A percentile compares a stretch with the other conserved stretches of the same genome.
Conservation (phyloP, 495 filamentous ascomycete species). For the Hypoxylon fuscum region DNA sequence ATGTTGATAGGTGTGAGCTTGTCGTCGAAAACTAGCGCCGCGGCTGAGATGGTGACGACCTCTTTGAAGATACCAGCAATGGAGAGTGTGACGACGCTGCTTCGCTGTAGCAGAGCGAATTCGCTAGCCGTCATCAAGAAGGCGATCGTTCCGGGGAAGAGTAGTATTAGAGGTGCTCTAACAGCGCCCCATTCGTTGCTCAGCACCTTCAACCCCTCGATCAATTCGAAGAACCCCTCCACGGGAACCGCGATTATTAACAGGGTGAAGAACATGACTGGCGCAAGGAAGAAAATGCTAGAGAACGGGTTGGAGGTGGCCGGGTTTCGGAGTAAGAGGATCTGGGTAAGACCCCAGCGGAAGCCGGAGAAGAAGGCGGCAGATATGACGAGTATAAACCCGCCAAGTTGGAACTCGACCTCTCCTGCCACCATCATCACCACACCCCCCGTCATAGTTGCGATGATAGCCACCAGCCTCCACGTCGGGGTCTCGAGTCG, state of each 20-base stretch:
- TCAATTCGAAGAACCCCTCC: constrained; percentile 77
- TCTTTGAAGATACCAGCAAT: constrained; percentile 99
- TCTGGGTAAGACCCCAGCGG: constrained; percentile 96
- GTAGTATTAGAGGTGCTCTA: constrained; percentile 67
- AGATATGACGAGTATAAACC: constrained; percentile 90
- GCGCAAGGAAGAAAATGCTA: constrained; percentile 95
- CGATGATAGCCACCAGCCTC: constrained; percentile 85
- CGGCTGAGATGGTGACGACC: constrained; percentile 93
- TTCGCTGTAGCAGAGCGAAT: constrained; percentile 94
- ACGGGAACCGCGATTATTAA: constrained; percentile 83
- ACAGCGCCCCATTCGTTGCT: constrained; percentile 69
- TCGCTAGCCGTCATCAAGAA: constrained; percentile 97
- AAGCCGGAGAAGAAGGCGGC: constrained; percentile 96
- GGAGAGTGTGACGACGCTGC: constrained; percentile 92
- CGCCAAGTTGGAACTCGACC: constrained; percentile 86
- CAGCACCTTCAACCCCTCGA: constrained; percentile 68
- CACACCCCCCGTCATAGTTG: constrained; percentile 92
- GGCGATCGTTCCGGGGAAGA: constrained; percentile 91
- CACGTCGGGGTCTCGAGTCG: constrained; percentile 87
- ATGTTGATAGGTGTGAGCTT: constrained; percentile 89
- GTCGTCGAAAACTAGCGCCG: constrained; percentile 89
- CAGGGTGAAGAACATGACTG: constrained; percentile 91
- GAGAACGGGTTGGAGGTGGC: constrained; percentile 97
- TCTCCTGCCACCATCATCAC: constrained; percentile 99
- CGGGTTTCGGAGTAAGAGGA: constrained; percentile 91